These are phyloP conservation scores for Scedosporium aurantiacum DNA, from an alignment of 2,329 filamentous ascomycete species.

Conservation along the genomic window DNA sequence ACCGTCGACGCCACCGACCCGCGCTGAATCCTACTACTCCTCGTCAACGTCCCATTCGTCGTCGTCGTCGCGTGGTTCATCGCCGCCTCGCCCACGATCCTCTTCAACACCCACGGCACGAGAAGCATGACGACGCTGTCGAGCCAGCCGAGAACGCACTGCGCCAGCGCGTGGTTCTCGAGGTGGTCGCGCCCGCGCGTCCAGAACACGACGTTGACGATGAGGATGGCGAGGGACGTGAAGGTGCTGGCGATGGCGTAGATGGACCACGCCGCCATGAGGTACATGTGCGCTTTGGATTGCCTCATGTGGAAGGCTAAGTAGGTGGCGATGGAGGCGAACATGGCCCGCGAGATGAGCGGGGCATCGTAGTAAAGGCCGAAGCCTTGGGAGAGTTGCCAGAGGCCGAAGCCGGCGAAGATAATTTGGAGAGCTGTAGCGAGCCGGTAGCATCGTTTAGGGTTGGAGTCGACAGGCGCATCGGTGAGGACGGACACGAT, in stretches of 20 bases:
- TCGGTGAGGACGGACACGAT: constrained; percentile 1
- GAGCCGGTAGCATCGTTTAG: neutral
- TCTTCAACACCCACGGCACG: neutral
- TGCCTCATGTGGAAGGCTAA: neutral
- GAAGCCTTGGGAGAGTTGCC: neutral
- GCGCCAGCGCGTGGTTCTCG: neutral
- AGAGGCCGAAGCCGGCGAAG: neutral
- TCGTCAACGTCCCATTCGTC: neutral
- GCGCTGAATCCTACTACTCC: neutral
- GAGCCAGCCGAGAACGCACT: neutral
- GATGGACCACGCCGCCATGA: neutral
- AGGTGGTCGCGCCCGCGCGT: neutral
- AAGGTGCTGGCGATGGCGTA: neutral
- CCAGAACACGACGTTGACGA: neutral
- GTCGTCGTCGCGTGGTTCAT: neutral
- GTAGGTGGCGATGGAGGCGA: neutral
- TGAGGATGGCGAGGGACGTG: neutral
- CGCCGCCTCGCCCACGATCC: neutral
- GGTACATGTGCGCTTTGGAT: neutral
- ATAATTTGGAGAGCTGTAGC: neutral
- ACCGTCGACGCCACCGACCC: neutral
- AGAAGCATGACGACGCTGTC: neutral
- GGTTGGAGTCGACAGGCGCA: neutral
- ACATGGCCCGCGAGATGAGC: neutral
- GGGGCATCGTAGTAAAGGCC: neutral